phyloP scores from a whole-genome alignment of 352 stramenopile genomes.

The Vaucheria bursata region DNA sequence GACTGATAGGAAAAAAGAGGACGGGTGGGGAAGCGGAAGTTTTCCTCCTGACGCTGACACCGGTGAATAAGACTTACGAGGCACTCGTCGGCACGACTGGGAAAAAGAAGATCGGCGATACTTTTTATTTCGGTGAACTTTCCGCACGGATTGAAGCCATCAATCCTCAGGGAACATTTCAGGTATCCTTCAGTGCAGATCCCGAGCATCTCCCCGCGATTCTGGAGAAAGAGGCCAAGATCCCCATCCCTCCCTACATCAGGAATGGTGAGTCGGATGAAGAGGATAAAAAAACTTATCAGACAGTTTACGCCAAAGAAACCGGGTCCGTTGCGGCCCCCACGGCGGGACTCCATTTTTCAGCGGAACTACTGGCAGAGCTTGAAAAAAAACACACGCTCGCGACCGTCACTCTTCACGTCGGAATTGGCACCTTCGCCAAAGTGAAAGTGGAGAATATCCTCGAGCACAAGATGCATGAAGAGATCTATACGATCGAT shows the following conservation, averaged over 20 bases:
- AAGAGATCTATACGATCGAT: conserved; percentile 43
- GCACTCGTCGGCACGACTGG: too few relatives aligned
- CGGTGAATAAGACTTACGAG: too few relatives aligned
- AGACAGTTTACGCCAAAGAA: conserved; percentile 49
- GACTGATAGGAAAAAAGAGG: too few relatives aligned
- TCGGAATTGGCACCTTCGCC: conserved; percentile 53
- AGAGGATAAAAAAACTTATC: conserved; percentile 46
- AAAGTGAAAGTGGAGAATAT: conserved; percentile 46
- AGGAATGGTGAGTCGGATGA: conserved; percentile 25
- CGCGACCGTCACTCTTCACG: conserved; percentile 49
- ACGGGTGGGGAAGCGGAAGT: too few relatives aligned
- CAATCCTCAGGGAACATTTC: too few relatives aligned
- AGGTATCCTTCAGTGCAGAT: too few relatives aligned
- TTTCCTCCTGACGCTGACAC: too few relatives aligned
- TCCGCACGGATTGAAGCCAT: too few relatives aligned
- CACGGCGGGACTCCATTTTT: conserved; percentile 53
- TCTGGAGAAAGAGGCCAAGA: too few relatives aligned
- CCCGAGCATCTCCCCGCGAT: too few relatives aligned
- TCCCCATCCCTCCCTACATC: conserved; percentile 53
- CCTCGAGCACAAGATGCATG: conserved; percentile 51
- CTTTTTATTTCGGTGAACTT: too few relatives aligned
- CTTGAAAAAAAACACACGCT: conserved; percentile 11
- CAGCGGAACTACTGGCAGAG: conserved; percentile 34
- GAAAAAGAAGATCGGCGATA: too few relatives aligned
- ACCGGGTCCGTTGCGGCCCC: conserved; percentile 51